Evolutionary conservation across 768 basidiomycete species (phyloP).

Genomic region (Imleria badia): DNA sequence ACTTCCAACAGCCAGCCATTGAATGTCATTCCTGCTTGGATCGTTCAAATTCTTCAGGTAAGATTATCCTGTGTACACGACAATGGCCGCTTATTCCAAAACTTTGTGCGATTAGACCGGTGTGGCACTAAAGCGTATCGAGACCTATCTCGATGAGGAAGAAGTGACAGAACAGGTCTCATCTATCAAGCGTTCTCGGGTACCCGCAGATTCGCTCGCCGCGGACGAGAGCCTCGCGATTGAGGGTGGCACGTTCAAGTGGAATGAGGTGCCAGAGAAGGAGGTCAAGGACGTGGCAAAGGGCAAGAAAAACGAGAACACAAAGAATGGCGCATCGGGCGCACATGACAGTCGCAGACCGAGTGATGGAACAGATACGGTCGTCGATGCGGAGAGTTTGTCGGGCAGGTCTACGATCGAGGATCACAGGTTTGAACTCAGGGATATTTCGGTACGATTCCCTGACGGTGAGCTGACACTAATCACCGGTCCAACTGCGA

Average conservation of each 20-base stretch:
- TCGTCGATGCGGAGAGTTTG: slow-evolving; percentile 16
- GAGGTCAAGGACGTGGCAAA: slow-evolving; percentile 23
- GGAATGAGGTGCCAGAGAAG: slow-evolving; percentile 48
- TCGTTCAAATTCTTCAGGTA: slow-evolving; percentile 71
- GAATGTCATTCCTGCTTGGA: slow-evolving; percentile 77
- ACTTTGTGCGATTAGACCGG: slow-evolving; percentile 38
- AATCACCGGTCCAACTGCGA: slow-evolving; percentile 48
- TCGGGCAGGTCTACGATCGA: slow-evolving; percentile 14
- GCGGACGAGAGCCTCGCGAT: slow-evolving; percentile 44
- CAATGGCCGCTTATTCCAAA: background rate
- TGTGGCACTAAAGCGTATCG: slow-evolving; percentile 61
- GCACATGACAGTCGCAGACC: background rate
- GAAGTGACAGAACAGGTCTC: slow-evolving; percentile 64
- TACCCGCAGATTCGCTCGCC: slow-evolving; percentile 24
- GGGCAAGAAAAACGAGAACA: slow-evolving; percentile 17
- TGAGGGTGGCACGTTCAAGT: slow-evolving; percentile 52
- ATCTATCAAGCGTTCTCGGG: slow-evolving; percentile 43
- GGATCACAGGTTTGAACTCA: slow-evolving; percentile 42
- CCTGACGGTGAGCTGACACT: slow-evolving; percentile 47
- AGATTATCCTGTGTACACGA: background rate
- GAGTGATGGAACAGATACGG: slow-evolving; percentile 9
- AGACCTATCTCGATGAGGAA: slow-evolving; percentile 58
- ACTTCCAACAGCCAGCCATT: slow-evolving; percentile 52
- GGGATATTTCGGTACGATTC: slow-evolving; percentile 45
- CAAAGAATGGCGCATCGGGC: background rate